Conservation (phyloP, 2,329 filamentous ascomycete species). For the Atkinsonella hypoxylon region DNA sequence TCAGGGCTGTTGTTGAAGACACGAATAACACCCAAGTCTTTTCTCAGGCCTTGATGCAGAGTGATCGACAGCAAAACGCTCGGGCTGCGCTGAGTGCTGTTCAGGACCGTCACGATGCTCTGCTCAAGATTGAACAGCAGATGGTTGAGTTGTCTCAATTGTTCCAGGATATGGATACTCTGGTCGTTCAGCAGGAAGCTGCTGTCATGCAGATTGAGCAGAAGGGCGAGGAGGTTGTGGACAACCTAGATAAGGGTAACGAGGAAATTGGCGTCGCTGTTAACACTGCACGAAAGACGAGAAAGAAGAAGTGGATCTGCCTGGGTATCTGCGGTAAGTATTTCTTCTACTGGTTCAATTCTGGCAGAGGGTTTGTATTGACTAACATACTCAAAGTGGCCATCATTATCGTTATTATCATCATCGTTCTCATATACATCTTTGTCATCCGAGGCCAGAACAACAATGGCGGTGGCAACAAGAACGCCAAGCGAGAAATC, state of each 20-base stretch:
- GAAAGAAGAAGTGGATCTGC: slow-evolving; percentile 97
- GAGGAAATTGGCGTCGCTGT: slow-evolving; percentile 73
- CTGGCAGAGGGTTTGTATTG: no score
- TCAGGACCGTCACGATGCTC: slow-evolving; percentile 69
- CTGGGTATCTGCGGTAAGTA: slow-evolving; percentile 56
- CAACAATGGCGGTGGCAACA: slow-evolving; percentile 15
- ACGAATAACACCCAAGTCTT: slow-evolving; percentile 76
- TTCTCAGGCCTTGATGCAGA: slow-evolving; percentile 72
- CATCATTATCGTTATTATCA: slow-evolving; percentile 40
- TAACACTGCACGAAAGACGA: slow-evolving; percentile 63
- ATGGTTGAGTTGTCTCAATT: slow-evolving; percentile 79
- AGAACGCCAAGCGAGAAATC: slow-evolving; percentile 17
- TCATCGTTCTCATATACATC: slow-evolving; percentile 38
- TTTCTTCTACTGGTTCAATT: background rate
- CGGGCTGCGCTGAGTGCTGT: slow-evolving; percentile 69
- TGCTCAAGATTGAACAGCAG: slow-evolving; percentile 85
- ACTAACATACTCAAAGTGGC: slow-evolving; percentile 24
- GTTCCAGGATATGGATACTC: slow-evolving; percentile 78
- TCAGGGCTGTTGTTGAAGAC: slow-evolving; percentile 62
- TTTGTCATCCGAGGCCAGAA: slow-evolving; percentile 24
- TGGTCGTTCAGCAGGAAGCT: slow-evolving; percentile 78
- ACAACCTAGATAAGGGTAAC: slow-evolving; percentile 77
- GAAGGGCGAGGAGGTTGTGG: slow-evolving; percentile 74
- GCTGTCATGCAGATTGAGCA: slow-evolving; percentile 71
- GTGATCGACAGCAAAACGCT: slow-evolving; percentile 69